Conservation (phyloP, 805 yeast genomes). For the Starmera pachycereana region DNA sequence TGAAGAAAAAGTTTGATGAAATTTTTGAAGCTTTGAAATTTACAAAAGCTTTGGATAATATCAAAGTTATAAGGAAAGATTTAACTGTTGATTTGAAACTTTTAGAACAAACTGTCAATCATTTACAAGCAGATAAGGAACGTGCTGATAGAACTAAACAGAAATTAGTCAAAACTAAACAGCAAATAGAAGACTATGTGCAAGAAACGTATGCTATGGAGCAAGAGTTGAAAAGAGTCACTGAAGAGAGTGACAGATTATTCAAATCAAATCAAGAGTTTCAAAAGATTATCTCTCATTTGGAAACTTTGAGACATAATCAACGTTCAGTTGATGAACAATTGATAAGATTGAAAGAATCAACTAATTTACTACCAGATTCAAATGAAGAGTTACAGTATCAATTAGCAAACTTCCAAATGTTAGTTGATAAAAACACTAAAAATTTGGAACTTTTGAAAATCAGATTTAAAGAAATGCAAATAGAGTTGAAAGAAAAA, state of each 20-base stretch:
- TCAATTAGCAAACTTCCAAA: conserved; percentile 32
- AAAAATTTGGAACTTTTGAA: conserved; percentile 18
- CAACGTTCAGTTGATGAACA: conserved; percentile 37
- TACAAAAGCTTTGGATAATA: conserved; percentile 77
- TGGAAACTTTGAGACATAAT: conserved; percentile 46
- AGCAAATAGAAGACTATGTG: conserved; percentile 33
- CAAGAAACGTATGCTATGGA: conserved; percentile 40
- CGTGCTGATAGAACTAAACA: conserved; percentile 52
- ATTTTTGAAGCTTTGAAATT: conserved; percentile 92
- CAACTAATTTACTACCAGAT: conserved; percentile 37
- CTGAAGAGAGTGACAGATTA: conserved; percentile 48
- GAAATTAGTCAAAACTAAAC: conserved; percentile 33
- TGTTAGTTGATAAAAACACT: conserved; percentile 19
- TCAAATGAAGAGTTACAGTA: conserved; percentile 29
- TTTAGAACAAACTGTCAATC: conserved; percentile 69
- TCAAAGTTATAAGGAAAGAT: conserved; percentile 70
- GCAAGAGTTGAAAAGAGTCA: conserved; percentile 37
- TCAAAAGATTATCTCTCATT: conserved; percentile 56
- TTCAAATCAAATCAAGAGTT: conserved; percentile 76
- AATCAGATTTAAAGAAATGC: conserved; percentile 12
- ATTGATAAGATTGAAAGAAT: conserved; percentile 35
- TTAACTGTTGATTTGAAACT: conserved; percentile 66
- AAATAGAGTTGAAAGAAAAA: conserved; percentile 13
- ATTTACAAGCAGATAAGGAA: conserved; percentile 60
- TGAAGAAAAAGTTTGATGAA: conserved; percentile 92